Base-by-base conservation (phyloP, 805 yeast species). In the Sporopachydermia quercuum region DNA sequence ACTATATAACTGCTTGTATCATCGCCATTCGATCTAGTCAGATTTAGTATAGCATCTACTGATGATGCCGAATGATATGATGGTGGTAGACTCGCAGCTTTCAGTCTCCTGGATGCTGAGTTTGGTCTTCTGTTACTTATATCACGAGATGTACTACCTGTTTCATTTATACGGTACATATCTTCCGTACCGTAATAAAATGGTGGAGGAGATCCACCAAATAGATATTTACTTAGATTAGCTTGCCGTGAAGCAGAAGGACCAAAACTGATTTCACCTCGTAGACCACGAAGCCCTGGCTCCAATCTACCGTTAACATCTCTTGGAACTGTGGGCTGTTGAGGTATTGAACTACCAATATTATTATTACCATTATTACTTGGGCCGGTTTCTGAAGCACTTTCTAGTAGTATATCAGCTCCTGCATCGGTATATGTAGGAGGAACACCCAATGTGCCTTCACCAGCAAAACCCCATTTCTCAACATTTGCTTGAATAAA, bases 401-500 rank as follows among this genome's bases (percentile, higher is more conserved):
- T n/a, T 23, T 23, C 30, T 23, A 23, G n/a, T n/a, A 23, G 30
- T 8, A 15, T 11, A 19, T 36, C 38, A 11, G n/a, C n/a, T 13
- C n/a, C 34, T 11, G 14, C 34, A 6, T 36, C 38, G 15, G 13
- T 17, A 19, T 36, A 36, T 8, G 5, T 16, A 5, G 38, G 38
- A 5, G 38, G 38, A 36, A 17, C 19, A 16, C 34, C 34, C n/a
- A 36, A 19, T 11, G 38, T 36, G 8, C 38, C 38, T 19, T 15
- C 27, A 36, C 14, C 18, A 2, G 77, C 93, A 57, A 76, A 79
- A 13, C 86, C 86, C 82, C 89, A 82, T 53, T 78, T 81, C 51
- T 82, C 81, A 16, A 82, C 87, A 57, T 82, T 82, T 0, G 78
- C 93, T 53, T 82, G 91, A 38, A 82, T 80, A 51, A 76, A 80